Conservation (phyloP, 768 basidiomycete species). For the Myochromella boudieri region DNA sequence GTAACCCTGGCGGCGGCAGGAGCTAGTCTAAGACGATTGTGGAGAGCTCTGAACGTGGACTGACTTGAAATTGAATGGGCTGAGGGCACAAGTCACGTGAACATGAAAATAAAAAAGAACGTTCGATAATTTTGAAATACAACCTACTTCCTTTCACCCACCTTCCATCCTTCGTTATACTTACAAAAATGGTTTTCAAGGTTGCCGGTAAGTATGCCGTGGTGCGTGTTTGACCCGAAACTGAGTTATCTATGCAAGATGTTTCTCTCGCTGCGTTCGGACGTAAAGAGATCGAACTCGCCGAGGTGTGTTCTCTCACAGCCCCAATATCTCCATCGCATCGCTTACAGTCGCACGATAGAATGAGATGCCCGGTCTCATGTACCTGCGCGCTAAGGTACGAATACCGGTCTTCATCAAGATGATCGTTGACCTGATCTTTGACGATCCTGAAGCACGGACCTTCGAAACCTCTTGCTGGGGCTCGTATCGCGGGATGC, state of each 20-base stretch:
- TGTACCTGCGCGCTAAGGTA: conserved; percentile 90
- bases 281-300: conserved; percentile 99
- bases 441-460: conserved; percentile 57
- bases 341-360: conserved; percentile 28
- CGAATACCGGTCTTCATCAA: conserved; percentile 12
- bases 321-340: conserved; percentile 10
- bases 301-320: conserved; percentile 64
- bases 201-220: conserved; percentile 65
- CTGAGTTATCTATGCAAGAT: conserved; percentile 44
- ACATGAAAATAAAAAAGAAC: conserved; percentile 31
- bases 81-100: conserved; percentile 26
- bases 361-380: conserved; percentile 96
- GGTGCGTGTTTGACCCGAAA: neutral
- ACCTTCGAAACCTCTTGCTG: conserved; percentile 81
- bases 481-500: conserved; percentile 96
- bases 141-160: conserved; percentile 21
- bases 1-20: too few relatives aligned
- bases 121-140: conserved; percentile 26
- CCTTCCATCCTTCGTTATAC: conserved; percentile 18
- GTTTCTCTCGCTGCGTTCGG: conserved; percentile 98
- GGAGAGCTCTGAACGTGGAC: neutral
- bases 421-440: conserved; percentile 21
- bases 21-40: too few relatives aligned
- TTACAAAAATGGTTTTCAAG: conserved; percentile 76
- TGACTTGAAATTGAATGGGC: neutral